Evolutionary conservation across 2,329 filamentous ascomycete species (phyloP).

Genomic region (Ophiocordyceps camponoti-floridani): DNA sequence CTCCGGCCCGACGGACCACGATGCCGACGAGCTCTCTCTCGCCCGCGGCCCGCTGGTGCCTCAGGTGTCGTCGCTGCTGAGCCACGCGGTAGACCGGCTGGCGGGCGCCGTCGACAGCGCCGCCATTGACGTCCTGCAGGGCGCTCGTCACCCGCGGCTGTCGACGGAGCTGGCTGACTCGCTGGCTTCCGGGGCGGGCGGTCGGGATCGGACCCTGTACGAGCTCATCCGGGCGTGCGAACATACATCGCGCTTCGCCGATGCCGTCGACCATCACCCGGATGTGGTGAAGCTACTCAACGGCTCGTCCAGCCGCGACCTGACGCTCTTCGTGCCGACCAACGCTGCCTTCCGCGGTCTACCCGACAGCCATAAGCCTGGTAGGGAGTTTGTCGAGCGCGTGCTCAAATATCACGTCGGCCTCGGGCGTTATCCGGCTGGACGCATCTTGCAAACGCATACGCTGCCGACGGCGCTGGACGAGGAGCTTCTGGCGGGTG

Average conservation of each 20-base stretch:
- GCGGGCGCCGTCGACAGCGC: background rate
- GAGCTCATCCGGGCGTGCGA: slow-evolving; percentile 60
- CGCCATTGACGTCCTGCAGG: slow-evolving; percentile 1
- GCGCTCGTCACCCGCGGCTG: background rate
- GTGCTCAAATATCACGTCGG: slow-evolving; percentile 62
- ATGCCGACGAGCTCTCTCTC: background rate
- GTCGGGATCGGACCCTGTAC: slow-evolving; percentile 44
- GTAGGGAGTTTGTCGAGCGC: slow-evolving; percentile 35
- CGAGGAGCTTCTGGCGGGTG: slow-evolving; percentile 38
- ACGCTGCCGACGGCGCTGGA: slow-evolving; percentile 56
- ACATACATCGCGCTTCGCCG: slow-evolving; percentile 58
- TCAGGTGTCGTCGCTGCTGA: background rate
- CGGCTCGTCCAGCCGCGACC: slow-evolving; percentile 46
- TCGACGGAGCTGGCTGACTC: background rate
- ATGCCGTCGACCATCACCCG: slow-evolving; percentile 55
- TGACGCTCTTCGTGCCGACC: slow-evolving; percentile 67
- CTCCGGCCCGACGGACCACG: background rate
- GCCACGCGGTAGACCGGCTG: background rate
- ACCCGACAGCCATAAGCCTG: slow-evolving; percentile 21
- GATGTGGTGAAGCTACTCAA: slow-evolving; percentile 60
- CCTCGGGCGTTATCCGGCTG: slow-evolving; percentile 46
- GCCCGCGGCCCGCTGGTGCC: background rate
- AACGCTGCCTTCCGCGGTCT: slow-evolving; percentile 56
- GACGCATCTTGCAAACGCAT: slow-evolving; percentile 46
- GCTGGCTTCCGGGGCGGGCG: background rate